These are phyloP conservation scores for Sporobolomyces roseus DNA, from an alignment of 768 basidiomycete genomes.

Conservation along the genomic window DNA sequence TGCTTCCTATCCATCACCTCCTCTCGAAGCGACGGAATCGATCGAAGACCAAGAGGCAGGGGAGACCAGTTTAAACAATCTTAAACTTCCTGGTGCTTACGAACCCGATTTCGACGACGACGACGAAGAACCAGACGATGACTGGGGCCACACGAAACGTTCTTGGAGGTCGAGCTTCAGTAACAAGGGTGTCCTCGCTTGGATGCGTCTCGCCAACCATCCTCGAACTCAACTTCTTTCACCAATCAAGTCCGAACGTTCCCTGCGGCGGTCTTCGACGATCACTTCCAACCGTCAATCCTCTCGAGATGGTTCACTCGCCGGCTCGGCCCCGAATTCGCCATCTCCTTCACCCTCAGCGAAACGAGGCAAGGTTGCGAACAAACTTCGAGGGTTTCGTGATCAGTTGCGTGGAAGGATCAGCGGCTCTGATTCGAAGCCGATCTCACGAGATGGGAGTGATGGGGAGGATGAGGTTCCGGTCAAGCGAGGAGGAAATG, in stretches of 20 bases:
- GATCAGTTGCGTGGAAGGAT: slow-evolving; percentile 7
- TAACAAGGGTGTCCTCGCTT: neutral
- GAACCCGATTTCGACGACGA: neutral
- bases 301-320: neutral
- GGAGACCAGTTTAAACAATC: neutral
- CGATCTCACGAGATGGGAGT: neutral
- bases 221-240: neutral
- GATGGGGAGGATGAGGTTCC: neutral
- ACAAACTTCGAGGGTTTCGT: slow-evolving; percentile 9
- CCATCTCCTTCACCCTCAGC: neutral
- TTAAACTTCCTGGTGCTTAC: slow-evolving; percentile 8
- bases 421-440: no score
- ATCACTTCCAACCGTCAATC: neutral
- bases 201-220: slow-evolving; percentile 4
- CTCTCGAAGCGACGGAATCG: neutral
- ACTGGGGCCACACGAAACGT: slow-evolving; percentile 6
- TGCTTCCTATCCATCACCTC: neutral
- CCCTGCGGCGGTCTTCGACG: neutral
- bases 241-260: neutral
- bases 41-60: slow-evolving; percentile 4
- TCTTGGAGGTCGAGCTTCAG: slow-evolving; percentile 14
- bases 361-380: neutral
- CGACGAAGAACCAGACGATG: slow-evolving; percentile 6
- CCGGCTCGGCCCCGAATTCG: neutral
- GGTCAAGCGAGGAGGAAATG: neutral